Evolutionary conservation across 2,329 filamentous ascomycete genomes (phyloP).

Genomic region (Diaporthe velutina): DNA sequence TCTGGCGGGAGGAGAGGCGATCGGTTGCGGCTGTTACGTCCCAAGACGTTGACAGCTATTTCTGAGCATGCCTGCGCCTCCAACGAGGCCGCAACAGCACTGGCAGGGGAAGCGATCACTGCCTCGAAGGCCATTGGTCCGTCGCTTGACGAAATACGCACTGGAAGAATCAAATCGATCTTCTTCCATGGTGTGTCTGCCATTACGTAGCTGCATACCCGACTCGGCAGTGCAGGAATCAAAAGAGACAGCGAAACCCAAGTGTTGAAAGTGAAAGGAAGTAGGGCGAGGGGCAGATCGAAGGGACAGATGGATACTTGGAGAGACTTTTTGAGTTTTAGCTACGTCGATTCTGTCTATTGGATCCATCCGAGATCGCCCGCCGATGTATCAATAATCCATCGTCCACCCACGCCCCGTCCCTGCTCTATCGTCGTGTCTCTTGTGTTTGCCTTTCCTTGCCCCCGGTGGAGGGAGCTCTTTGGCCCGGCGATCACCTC

Average conservation of each 20-base stretch:
- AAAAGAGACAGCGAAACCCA: not conserved
- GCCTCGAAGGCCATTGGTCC: not conserved
- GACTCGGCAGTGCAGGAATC: not conserved
- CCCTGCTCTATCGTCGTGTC: not conserved
- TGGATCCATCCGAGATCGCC: slow-evolving; percentile 11
- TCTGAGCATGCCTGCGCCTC: not conserved
- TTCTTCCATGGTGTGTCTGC: not conserved
- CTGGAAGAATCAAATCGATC: not conserved
- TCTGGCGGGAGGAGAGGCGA: not conserved
- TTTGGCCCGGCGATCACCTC: not conserved
- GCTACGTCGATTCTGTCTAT: slow-evolving; percentile 21
- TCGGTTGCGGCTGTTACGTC: not conserved
- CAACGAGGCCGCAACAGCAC: not conserved
- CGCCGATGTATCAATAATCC: slow-evolving; percentile 4
- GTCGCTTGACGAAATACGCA: not conserved
- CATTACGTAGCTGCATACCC: not conserved
- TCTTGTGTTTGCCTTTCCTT: not conserved
- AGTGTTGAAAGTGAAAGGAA: not conserved
- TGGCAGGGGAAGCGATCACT: not conserved
- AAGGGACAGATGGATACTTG: not conserved
- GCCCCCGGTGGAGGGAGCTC: not conserved
- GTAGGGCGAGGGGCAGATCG: not conserved
- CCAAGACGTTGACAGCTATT: not conserved
- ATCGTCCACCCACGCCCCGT: not conserved
- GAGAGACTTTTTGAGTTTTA: slow-evolving; percentile 5